Evolutionary conservation across 2,329 filamentous ascomycete genomes (phyloP), one percentile per base, ranked within the genome.

Genomic region (Botryotinia narcissicola): DNA sequence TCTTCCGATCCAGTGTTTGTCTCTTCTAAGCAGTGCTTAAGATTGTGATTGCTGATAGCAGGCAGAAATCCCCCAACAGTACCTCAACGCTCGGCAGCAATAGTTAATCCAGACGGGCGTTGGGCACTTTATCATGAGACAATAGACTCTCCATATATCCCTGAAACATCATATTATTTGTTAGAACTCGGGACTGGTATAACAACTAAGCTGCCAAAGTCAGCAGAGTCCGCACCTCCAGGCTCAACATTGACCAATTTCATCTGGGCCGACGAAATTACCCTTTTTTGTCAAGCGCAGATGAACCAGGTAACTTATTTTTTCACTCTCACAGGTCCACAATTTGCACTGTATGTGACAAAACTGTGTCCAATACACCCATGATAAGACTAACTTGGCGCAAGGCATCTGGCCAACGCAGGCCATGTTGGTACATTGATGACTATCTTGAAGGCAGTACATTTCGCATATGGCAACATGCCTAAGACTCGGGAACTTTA

Each of bases 41-140:
- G 16, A 20, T 44, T 44, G 18, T 29, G 25, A 20, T 42, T 63
- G 61, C 61, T 63, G 14, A 44, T 29, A 42, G 40, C 37, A 29
- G 14, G 22, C n/a, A 44, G 61, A 29, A 63, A 20, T 7, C 1
- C 12, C 29, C 6, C 40, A 42, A 18, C 44, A 32, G 48, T 20
- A 69, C 67, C 48, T 54, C 48, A 14, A 29, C 67, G 48, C 42
- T 69, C 67, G n/a, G 35, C n/a, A 20, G 48, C 48, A 29, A 57
- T 59, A 0, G 48, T 51, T 25, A 29, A 20, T 57, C 16, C 0
- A 42, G 0, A 14, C 22, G 67, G 48, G 25, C n/a, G 14, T 46
- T 37, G 35, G 9, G 67, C 67, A 22, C 22, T 69, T 40, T 69
- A 59, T 42, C 29, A 40, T 69, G n/a, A 51, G 40, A 37, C 22